A percentile compares a stretch with the other conserved stretches of the same genome.
Evolutionary conservation across 108 stramenopile species (phyloP).

Genomic region (Cyclotella sp.): DNA sequence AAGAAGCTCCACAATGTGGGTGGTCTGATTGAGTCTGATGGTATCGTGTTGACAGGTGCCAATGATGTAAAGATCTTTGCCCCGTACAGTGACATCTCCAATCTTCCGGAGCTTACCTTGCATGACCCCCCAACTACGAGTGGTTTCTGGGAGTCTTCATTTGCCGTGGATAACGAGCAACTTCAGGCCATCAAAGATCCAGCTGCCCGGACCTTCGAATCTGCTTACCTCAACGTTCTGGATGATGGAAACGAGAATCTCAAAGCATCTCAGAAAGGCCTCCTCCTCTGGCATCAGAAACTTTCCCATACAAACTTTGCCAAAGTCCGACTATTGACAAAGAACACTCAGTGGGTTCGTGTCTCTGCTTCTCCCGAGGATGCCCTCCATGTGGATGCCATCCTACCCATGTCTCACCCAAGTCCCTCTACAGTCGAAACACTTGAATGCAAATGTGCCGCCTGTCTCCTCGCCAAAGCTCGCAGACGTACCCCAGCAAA

Average conservation of each 20-base stretch:
- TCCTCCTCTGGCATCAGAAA: too few relatives aligned
- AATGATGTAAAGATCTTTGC: background rate
- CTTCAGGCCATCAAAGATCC: background rate
- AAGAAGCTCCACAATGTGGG: constrained; percentile 29
- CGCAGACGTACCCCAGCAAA: background rate
- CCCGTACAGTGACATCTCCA: background rate
- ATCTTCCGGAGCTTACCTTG: too few relatives aligned
- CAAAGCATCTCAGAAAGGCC: too few relatives aligned
- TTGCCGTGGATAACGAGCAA: background rate
- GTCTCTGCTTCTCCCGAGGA: background rate
- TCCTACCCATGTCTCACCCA: background rate
- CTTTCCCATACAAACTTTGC: constrained; percentile 15
- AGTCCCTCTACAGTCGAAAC: background rate
- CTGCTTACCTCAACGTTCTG: constrained; percentile 8
- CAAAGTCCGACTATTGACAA: background rate
- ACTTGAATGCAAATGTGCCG: background rate
- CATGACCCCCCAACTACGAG: background rate
- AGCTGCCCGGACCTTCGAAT: background rate
- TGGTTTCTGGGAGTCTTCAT: background rate
- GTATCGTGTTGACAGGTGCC: background rate
- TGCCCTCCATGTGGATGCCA: background rate
- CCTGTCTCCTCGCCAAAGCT: constrained; percentile 1
- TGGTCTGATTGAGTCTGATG: constrained; percentile 5
- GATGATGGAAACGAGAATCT: constrained; percentile 8
- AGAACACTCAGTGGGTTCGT: background rate